These are phyloP conservation scores for Purshia tridentata DNA, from an alignment of 306 rosid species.

Conservation along the genomic window DNA sequence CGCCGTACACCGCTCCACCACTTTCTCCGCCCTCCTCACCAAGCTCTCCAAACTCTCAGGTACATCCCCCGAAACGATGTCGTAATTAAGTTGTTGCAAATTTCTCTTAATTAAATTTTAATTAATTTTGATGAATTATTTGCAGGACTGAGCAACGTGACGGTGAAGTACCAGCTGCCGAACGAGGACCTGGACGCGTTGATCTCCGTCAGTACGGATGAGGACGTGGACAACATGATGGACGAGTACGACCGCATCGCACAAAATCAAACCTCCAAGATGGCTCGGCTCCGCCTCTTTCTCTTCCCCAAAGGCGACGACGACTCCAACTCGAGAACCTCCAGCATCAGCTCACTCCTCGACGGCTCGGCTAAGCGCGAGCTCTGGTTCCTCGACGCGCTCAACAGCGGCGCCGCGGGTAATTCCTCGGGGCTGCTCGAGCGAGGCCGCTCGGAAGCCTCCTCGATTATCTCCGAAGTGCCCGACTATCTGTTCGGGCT, in stretches of 20 bases:
- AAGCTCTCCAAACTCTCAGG: conserved; percentile 88
- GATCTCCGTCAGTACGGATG: conserved; percentile 85
- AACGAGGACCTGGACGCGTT: conserved; percentile 92
- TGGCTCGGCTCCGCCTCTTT: conserved; percentile 78
- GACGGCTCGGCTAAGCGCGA: conserved; percentile 82
- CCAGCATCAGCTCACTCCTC: conserved; percentile 73
- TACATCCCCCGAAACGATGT: not conserved
- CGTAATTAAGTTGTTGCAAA: not conserved
- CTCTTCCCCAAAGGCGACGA: conserved; percentile 51
- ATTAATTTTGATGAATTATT: not conserved
- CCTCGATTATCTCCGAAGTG: conserved; percentile 81
- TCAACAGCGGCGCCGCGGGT: conserved; percentile 58
- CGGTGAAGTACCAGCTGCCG: conserved; percentile 92
- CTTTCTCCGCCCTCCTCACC: conserved; percentile 60
- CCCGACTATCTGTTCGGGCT: conserved; percentile 92
- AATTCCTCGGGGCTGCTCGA: conserved; percentile 52
- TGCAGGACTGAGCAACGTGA: conserved; percentile 58
- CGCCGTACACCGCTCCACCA: conserved; percentile 64
- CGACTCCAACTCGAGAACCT: conserved; percentile 42
- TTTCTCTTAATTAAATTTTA: too few species aligned
- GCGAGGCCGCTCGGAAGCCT: conserved; percentile 80
- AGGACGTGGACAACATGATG: conserved; percentile 97
- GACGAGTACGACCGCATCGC: conserved; percentile 83
- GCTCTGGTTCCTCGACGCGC: conserved; percentile 85
- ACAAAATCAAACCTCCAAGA: conserved; percentile 66